Percentiles rank a stretch among this genome's conserved stretches.
These are phyloP conservation scores for Ganoderma sinense DNA, from an alignment of 1,284 basidiomycete genomes.

Conservation along the genomic window DNA sequence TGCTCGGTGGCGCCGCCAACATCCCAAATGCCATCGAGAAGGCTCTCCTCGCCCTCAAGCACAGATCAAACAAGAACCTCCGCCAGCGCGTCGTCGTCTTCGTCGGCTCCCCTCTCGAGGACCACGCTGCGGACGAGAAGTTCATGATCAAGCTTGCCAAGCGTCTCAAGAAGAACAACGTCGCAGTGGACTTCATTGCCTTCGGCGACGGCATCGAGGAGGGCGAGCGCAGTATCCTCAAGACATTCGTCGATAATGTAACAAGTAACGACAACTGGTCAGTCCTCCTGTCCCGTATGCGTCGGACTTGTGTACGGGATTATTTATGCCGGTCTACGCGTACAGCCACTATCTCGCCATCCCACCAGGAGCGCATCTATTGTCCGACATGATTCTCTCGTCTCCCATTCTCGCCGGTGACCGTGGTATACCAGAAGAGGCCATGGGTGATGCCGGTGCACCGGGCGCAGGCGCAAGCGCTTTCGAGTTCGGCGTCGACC, in stretches of 20 bases:
- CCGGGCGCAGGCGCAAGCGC: conserved; percentile 54
- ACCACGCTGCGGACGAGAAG: conserved; percentile 73
- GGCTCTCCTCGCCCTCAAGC: conserved; percentile 96
- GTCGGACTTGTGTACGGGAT: neutral
- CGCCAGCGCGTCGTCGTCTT: conserved; percentile 96
- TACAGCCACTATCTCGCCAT: conserved; percentile 85
- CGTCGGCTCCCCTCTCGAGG: conserved; percentile 86
- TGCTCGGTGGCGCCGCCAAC: conserved; percentile 84
- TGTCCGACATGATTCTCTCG: conserved; percentile 86
- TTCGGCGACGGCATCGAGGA: conserved; percentile 81
- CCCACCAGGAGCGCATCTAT: conserved; percentile 78
- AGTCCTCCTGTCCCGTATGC: conserved; percentile 36
- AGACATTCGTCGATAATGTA: conserved; percentile 81
- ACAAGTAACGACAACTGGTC: conserved; percentile 86
- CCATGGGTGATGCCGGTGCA: conserved; percentile 56
- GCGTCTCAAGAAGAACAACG: conserved; percentile 99
- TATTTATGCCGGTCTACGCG: no score
- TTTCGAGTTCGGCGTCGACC: conserved; percentile 94
- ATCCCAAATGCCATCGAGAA: conserved; percentile 92
- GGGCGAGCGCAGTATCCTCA: conserved; percentile 68
- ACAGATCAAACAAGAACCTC: conserved; percentile 98
- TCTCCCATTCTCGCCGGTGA: conserved; percentile 88
- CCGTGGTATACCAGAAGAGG: conserved; percentile 74
- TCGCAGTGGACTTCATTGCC: conserved; percentile 91
- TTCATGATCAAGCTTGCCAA: conserved; percentile 90